Evolutionary conservation across 2,329 filamentous ascomycete species (phyloP), one percentile per base, ranked within the genome.

Genomic region (Pseudogymnoascus sp.): DNA sequence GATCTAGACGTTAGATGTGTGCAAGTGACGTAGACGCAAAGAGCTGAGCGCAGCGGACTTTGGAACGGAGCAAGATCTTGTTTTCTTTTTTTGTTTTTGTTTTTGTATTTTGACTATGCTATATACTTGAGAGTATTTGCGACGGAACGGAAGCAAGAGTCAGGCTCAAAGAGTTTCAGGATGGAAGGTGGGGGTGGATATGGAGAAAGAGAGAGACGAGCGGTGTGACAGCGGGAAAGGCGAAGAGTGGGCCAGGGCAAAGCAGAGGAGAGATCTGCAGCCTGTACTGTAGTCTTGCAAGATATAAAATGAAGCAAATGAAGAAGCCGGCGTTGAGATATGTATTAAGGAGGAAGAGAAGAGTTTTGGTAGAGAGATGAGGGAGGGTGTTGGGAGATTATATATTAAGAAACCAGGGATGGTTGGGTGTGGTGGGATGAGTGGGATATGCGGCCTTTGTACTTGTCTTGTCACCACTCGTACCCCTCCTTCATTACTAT

Each of bases 61-160:
- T 68, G 65, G 59, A 69, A 65, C 70, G 62, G 60, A 67, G 65
- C 65, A 66, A 68, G 64, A 67, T 55, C 68, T 66, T 29, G 42
- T 48, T 48, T 48, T 48, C 42, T 48, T 48, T 40, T 29, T 48
- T 10, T 13, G 40, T 25, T 45, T 48, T 48, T 13, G 74, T 77
- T 77, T 74, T 80, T 73, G 76, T 79, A 72, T 78, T 77, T 80
- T 80, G 74, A 76, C 75, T 80, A 79, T 74, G 74, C 77, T 79
- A 72, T 63, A 59, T 61, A 48, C 37, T 76, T 75, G 42, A 48
- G 42, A 48, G 71, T 78, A 79, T 73, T 75, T 74, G 70, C 68
- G 63, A 65, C 66, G 72, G 63, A 64, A 66, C 63, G 64, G 65
- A 62, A 63, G 63, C 64, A 60, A 59, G 55, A 33, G 61, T 60